Evolutionary conservation across 2,329 filamentous ascomycete species (phyloP).

Genomic region (Aspergillus sojae): DNA sequence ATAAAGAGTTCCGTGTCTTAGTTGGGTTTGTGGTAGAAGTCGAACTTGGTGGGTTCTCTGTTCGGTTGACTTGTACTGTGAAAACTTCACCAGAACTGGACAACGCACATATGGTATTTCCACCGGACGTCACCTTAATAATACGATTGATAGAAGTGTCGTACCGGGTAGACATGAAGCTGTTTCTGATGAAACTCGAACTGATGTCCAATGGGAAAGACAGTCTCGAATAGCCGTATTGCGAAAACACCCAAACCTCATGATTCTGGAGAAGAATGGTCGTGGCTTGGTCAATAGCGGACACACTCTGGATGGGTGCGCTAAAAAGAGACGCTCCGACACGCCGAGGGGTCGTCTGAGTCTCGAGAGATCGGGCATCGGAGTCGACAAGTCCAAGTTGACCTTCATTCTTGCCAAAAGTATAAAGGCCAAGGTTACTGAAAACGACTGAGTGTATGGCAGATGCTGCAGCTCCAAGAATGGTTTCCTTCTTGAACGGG

Average conservation of each 20-base stretch:
- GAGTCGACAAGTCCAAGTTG: conserved; percentile 94
- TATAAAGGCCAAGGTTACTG: conserved; percentile 79
- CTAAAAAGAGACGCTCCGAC: conserved; percentile 83
- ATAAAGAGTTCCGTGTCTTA: conserved; percentile 83
- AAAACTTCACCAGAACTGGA: conserved; percentile 85
- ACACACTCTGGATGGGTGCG: conserved; percentile 73
- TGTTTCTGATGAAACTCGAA: conserved; percentile 68
- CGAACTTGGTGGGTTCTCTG: conserved; percentile 61
- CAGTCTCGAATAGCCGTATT: conserved; percentile 92
- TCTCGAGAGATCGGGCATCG: conserved; percentile 84
- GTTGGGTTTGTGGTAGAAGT: conserved; percentile 88
- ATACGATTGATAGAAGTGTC: conserved; percentile 70
- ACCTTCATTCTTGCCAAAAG: conserved; percentile 93
- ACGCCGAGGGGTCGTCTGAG: conserved; percentile 79
- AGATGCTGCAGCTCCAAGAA: conserved; percentile 84
- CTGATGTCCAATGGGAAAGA: conserved; percentile 76
- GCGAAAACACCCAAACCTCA: conserved; percentile 91
- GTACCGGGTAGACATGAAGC: conserved; percentile 67
- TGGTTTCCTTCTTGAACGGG: conserved; percentile 79
- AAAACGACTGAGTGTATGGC: conserved; percentile 89
- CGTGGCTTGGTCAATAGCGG: conserved; percentile 88
- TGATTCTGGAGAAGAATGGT: conserved; percentile 81
- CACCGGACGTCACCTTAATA: conserved; percentile 76
- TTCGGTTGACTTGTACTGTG: conserved; percentile 74
- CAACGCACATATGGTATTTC: conserved; percentile 87